Evolutionary conservation across 129 eudicot species (phyloP).

Genomic region (Heracleum sosnowskyi): DNA sequence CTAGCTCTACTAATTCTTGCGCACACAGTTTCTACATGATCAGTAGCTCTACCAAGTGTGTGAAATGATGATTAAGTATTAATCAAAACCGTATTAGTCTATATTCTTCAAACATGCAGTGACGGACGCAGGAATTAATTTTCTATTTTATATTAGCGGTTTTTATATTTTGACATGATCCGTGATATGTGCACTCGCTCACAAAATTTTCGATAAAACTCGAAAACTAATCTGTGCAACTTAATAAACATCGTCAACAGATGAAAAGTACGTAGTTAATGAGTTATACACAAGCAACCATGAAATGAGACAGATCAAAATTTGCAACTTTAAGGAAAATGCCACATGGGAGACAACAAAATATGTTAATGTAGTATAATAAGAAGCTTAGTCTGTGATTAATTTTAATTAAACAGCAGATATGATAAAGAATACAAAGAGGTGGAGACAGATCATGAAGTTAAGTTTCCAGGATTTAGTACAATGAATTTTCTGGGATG

Average conservation of each 20-base stretch:
- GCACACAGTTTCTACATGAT: constrained; percentile 3
- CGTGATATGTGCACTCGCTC: no score
- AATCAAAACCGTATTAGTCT: neutral
- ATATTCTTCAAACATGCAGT: no score
- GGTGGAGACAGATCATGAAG: neutral
- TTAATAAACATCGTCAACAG: neutral
- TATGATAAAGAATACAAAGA: neutral
- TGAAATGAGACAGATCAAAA: neutral
- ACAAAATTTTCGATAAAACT: no score
- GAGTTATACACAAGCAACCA: neutral
- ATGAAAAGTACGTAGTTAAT: neutral
- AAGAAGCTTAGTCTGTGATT: neutral
- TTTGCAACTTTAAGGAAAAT: neutral
- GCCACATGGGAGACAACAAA: neutral
- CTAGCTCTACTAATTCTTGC: constrained; percentile 5
- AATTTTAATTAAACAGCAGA: neutral
- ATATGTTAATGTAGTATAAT: neutral
- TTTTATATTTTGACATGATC: no score
- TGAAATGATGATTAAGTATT: constrained; percentile 1
- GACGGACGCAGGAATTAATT: no score
- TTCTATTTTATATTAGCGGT: no score
- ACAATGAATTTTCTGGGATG: no score
- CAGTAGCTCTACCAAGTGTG: neutral
- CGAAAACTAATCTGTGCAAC: neutral
- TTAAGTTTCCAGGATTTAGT: neutral